Base-by-base conservation (phyloP, 192 early-diverging fungal species). In the Haplosporangium gracile region DNA sequence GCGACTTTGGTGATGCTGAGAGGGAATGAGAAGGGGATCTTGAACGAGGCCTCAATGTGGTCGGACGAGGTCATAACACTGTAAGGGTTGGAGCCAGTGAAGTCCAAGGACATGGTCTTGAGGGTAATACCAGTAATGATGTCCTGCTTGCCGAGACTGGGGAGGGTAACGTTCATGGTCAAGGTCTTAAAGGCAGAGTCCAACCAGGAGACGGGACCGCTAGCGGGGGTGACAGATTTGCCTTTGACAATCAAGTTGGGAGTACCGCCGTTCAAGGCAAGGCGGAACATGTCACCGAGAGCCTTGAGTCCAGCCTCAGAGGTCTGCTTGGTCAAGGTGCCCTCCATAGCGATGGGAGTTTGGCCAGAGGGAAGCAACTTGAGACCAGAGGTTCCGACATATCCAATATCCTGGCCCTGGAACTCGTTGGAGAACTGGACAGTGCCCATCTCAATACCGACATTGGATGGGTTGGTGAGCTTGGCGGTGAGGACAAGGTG, bases 21-120 rank as follows among this genome's bases (percentile, higher is more conserved):
- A 47, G 90, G 83, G 75, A 94, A 94, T 57, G 90, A 82, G 75
- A 94, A 94, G 7, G 93, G 93, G 68, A 94, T 92, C 22, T 88
- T 70, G 88, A 91, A 91, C 4, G 77, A 81, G 22, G 92, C 92
- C 36, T 80, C 81, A 26, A 94, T 90, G 60, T 83, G 55, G 57
- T 89, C 79, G 34, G 91, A 89, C n/a, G 85, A 78, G 13, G 89
- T 83, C 76, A 85, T 76, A 73, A 93, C 90, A 43, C 77, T 63
- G 63, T 94, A 94, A 42, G 92, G 88, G 72, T 82, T 83, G 4
- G 72, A 18, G 20, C 80, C 71, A 60, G 78, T 87, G 45, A 94
- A 94, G 18, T 82, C 85, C 57, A 94, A 78, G 51, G 90, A 89
- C 84, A 94, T 82, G 73, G 89, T 89, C 79, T 90, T 91, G 74